phyloP scores from a whole-genome alignment of 2,329 filamentous ascomycete species.

The Cladosporium sp. region DNA sequence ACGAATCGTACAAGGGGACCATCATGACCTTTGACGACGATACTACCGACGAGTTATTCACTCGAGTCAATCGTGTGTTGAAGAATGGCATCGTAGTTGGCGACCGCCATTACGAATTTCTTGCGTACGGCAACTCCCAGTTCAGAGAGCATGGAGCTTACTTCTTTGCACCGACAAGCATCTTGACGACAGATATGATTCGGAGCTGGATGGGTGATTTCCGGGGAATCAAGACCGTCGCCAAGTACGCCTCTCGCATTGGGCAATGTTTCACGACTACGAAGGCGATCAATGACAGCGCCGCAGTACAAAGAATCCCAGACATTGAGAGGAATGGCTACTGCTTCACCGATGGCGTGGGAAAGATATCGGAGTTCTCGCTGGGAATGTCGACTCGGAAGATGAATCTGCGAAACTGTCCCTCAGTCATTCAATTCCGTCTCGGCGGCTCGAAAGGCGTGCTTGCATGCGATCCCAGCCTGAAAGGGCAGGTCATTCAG shows the following conservation, averaged over 20 bases:
- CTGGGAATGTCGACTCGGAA: constrained; percentile 72
- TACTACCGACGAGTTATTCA: constrained; percentile 58
- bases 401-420: constrained; percentile 61
- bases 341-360: constrained; percentile 88
- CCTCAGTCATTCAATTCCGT: constrained; percentile 88
- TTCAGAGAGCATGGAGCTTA: constrained; percentile 89
- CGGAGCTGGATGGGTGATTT: constrained; percentile 87
- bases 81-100: constrained; percentile 79
- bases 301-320: constrained; percentile 58
- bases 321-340: constrained; percentile 70
- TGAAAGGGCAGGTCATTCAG: constrained; percentile 67
- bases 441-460: constrained; percentile 92
- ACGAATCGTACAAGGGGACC: constrained; percentile 63
- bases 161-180: constrained; percentile 76
- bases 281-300: constrained; percentile 64
- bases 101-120: constrained; percentile 78
- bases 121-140: constrained; percentile 94
- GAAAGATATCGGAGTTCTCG: constrained; percentile 80
- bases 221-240: constrained; percentile 74
- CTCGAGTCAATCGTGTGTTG: constrained; percentile 69
- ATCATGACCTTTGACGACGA: constrained; percentile 36
- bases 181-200: constrained; percentile 72
- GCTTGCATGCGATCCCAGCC: constrained; percentile 66
- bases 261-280: constrained; percentile 98
- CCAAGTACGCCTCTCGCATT: constrained; percentile 83